Base-by-base conservation (phyloP, 2,329 filamentous ascomycete genomes). In the Penicillium rolfsii region DNA sequence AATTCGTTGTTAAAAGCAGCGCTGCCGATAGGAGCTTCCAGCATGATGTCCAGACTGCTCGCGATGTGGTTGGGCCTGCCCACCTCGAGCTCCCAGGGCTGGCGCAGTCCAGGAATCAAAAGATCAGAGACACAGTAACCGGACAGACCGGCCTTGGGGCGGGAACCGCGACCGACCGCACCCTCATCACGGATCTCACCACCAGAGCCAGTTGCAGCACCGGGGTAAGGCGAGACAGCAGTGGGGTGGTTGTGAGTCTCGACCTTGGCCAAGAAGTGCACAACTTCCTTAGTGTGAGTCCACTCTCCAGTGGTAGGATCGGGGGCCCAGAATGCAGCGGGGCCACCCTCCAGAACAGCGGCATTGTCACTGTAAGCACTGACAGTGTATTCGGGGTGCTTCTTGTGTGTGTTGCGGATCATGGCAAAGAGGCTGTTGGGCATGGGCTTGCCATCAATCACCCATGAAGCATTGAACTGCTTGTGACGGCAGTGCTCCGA, bases 1-100 rank as follows among this genome's bases (percentile, higher is more conserved):
- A 98, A 99, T 73, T 97, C 95, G 73, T 99, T 99, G 82, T 98
- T 98, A 83, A 96, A 98, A 22, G 91, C 88, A 54, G 95, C 95
- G 70, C 91, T 95, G 38, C 95, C 95, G 69, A 99, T 95, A 0
- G 95, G 95, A 0, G 93, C 95, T 75, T 99, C 94, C 11, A 98
- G 83, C 94, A 99, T 98, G 69, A 99, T 98, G 74, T 98, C 93
- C 40, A 97, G 81, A 79, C 91, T 93, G 80, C 91, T 96, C 22
- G 95, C 93, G 72, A 97, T 95, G 78, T 99, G 95, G 48, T 87
- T 85, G 4, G 95, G 95, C 73, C 90, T 93, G 53, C 95, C 95
- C 58, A 97, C 85, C 71, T 97, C 91, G 35, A 91, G 80, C 76
- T 99, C 95, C 95, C 95, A 99, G 1, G 93, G 92, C 63, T 91